Conservation (phyloP, 2,329 filamentous ascomycete species). For the Xylariaceae sp. region DNA sequence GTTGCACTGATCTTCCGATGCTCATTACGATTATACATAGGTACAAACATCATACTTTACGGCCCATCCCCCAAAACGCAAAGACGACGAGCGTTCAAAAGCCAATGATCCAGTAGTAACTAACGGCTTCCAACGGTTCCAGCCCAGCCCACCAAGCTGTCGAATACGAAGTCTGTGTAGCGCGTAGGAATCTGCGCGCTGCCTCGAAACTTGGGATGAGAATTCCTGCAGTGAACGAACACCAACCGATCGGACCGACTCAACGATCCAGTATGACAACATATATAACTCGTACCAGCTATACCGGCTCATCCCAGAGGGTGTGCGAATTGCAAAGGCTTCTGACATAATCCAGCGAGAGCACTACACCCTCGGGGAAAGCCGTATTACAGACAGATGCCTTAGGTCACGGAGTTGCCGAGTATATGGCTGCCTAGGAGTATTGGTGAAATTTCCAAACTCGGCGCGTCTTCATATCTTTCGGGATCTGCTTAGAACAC, state of each 20-base stretch:
- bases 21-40: constrained; percentile 1
- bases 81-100: background rate
- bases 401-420: background rate
- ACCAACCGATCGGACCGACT: constrained; percentile 9
- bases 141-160: background rate
- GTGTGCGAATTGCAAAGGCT: background rate
- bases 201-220: background rate
- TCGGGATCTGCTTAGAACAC: background rate
- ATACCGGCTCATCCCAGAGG: background rate
- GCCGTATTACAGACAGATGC: background rate
- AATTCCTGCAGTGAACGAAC: background rate
- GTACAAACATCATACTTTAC: background rate
- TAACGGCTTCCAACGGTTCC: background rate
- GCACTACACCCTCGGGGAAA: background rate
- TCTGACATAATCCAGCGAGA: background rate
- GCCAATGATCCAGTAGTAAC: background rate
- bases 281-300: background rate
- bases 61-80: background rate
- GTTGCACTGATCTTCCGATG: background rate
- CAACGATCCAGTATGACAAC: background rate
- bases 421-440: background rate
- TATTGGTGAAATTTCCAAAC: background rate
- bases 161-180: constrained; percentile 1
- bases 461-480: background rate
- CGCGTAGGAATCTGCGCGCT: background rate